A percentile compares a stretch with the other conserved stretches of the same genome.
Conservation (phyloP, 345 rosid species). For the Dipteronia sinensis region DNA sequence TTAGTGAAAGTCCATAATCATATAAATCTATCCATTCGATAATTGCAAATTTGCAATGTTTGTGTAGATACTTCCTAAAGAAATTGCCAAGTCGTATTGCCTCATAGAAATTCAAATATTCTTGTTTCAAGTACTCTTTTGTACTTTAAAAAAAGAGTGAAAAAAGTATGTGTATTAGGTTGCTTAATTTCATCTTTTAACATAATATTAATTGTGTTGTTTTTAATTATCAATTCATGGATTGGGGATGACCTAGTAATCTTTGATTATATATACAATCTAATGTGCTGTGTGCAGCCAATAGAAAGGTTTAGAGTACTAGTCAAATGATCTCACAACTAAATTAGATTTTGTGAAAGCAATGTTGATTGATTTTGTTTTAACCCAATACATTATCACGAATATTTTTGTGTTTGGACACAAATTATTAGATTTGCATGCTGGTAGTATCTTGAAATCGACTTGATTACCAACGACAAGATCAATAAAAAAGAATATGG, state of each 20-base stretch:
- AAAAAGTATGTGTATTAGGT: neutral
- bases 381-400: neutral
- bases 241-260: neutral
- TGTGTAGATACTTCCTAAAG: too few species aligned
- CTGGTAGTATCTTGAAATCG: neutral
- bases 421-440: neutral
- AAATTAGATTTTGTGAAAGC: neutral
- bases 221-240: neutral
- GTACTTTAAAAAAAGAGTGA: neutral
- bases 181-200: neutral
- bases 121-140: neutral
- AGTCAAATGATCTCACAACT: neutral
- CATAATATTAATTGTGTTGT: too few species aligned
- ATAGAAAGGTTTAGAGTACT: neutral
- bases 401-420: neutral
- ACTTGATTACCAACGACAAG: neutral
- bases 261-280: neutral
- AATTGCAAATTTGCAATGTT: too few species aligned
- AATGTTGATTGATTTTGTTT: neutral
- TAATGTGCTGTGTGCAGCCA: neutral
- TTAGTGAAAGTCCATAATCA: too few species aligned
- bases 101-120: neutral
- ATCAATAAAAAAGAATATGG: neutral
- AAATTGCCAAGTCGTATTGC: neutral
- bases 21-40: too few species aligned